phyloP scores from a whole-genome alignment of 1,284 basidiomycete species.

The Fomitopsis betulina region DNA sequence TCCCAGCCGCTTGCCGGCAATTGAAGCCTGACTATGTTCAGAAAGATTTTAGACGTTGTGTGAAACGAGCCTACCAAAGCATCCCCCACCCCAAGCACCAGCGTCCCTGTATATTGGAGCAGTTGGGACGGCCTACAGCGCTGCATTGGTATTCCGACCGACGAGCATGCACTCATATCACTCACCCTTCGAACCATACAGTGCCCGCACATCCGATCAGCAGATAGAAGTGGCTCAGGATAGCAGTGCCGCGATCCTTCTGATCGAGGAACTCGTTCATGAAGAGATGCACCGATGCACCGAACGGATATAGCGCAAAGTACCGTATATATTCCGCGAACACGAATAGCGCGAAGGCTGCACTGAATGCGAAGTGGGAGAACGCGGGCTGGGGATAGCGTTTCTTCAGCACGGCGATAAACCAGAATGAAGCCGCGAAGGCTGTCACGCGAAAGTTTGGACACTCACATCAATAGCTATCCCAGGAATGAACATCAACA shows the following conservation, averaged over 20 bases:
- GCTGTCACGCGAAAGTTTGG: not conserved
- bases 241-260: constrained; percentile 94
- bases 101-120: constrained; percentile 84
- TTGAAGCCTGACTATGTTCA: constrained; percentile 63
- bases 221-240: constrained; percentile 96
- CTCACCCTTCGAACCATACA: constrained; percentile 92
- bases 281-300: constrained; percentile 92
- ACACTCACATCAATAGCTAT: constrained; percentile 85
- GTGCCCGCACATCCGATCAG: constrained; percentile 92
- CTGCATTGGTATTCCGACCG: not conserved
- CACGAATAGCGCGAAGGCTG: constrained; percentile 91
- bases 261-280: constrained; percentile 96
- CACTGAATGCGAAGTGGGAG: constrained; percentile 90
- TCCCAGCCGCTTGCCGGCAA: constrained; percentile 85
- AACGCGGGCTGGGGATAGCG: constrained; percentile 77
- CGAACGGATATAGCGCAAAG: constrained; percentile 97
- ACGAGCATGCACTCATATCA: not conserved
- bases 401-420: not conserved
- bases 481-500: constrained; percentile 94
- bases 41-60: not conserved
- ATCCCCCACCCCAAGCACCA: constrained; percentile 91
- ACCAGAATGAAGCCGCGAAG: not conserved
- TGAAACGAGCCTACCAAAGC: constrained; percentile 60
- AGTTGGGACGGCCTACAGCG: constrained; percentile 58
- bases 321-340: constrained; percentile 96